Conservation (phyloP, 2,329 filamentous ascomycete genomes). For the Trichoderma pleuroti region DNA sequence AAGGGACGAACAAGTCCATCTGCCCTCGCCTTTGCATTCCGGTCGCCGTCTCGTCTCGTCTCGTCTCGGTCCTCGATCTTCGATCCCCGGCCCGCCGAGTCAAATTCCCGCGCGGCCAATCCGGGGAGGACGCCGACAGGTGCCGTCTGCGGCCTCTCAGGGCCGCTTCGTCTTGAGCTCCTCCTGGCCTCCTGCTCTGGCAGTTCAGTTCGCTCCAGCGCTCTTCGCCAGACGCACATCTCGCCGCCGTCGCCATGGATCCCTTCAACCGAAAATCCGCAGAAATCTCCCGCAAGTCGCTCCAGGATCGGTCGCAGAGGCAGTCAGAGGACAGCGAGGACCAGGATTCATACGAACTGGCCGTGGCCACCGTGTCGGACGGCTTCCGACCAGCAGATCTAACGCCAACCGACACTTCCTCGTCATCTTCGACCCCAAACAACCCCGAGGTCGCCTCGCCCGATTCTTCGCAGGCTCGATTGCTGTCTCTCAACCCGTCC, state of each 20-base stretch:
- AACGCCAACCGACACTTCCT: slow-evolving; percentile 18
- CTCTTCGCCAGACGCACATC: slow-evolving; percentile 2
- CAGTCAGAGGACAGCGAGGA: slow-evolving; percentile 30
- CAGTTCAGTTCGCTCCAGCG: background rate
- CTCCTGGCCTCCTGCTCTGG: slow-evolving; percentile 2
- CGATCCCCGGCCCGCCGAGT: background rate
- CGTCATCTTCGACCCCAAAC: background rate
- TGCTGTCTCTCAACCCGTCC: background rate
- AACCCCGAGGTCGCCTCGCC: slow-evolving; percentile 24
- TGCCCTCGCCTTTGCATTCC: background rate
- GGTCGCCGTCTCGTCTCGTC: background rate
- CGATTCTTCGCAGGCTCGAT: slow-evolving; percentile 11
- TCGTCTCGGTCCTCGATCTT: background rate
- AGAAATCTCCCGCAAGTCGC: slow-evolving; percentile 40
- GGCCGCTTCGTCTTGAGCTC: slow-evolving; percentile 2
- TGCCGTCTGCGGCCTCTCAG: slow-evolving; percentile 16
- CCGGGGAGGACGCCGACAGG: slow-evolving; percentile 5
- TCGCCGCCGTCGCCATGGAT: slow-evolving; percentile 37
- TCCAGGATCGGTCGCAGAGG: slow-evolving; percentile 41
- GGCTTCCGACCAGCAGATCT: slow-evolving; percentile 43
- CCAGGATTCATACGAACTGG: slow-evolving; percentile 49
- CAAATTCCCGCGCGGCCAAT: background rate
- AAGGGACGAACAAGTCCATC: background rate
- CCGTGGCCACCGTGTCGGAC: slow-evolving; percentile 50
- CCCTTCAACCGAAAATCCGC: slow-evolving; percentile 37